phyloP scores from a whole-genome alignment of 306 rosid species.

The Cicer judaicum region DNA sequence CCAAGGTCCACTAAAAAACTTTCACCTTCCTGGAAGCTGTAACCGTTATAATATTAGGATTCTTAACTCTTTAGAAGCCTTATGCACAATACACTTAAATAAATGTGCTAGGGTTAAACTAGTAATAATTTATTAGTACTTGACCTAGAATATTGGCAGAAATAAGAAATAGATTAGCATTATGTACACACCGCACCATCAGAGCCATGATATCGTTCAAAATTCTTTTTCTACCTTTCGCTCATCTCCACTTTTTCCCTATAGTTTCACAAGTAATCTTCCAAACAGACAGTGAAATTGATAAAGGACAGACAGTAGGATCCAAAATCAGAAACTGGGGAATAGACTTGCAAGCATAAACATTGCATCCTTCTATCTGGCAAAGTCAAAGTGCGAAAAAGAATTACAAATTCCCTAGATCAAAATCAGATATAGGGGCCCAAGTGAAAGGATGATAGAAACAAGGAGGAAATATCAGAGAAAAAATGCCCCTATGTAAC shows the following conservation, averaged over 20 bases:
- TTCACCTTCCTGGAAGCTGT: neutral
- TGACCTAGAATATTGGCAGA: neutral
- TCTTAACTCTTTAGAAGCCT: conserved; percentile 1
- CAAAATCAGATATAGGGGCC: neutral
- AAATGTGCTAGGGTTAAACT: neutral
- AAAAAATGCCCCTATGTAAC: neutral
- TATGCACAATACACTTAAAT: neutral
- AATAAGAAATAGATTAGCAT: neutral
- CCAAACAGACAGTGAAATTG: neutral
- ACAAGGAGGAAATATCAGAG: neutral
- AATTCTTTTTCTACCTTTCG: neutral
- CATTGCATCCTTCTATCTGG: neutral
- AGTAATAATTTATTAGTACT: neutral
- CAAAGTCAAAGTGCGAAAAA: neutral
- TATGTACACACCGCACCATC: neutral
- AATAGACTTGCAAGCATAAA: conserved; percentile 10
- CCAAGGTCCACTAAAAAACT: neutral
- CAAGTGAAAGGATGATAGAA: neutral
- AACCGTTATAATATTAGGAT: conserved; percentile 6
- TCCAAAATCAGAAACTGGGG: neutral
- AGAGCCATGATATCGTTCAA: neutral
- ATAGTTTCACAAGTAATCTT: conserved; percentile 7
- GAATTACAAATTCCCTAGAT: neutral
- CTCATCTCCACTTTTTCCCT: neutral
- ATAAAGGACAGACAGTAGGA: neutral